Evolutionary conservation across 2,329 filamentous ascomycete genomes (phyloP).

Genomic region (Colletotrichum karsti): DNA sequence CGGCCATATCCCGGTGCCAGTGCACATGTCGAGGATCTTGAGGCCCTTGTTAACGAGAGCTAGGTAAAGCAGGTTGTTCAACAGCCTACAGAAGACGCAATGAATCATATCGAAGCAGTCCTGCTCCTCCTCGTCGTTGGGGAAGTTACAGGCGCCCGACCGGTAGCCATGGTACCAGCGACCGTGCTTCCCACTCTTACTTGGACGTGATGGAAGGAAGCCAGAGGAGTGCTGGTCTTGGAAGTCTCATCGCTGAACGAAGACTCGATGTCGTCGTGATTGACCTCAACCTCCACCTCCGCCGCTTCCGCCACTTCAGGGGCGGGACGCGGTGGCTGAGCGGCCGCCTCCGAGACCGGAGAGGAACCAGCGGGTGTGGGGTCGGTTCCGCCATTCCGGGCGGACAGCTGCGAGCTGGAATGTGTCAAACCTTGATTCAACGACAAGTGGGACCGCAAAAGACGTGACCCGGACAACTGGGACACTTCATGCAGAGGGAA

Average conservation of each 20-base stretch:
- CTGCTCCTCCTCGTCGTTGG: conserved; percentile 48
- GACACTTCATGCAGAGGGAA: too few relatives aligned
- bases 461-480: too few relatives aligned
- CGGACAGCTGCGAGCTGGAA: not conserved
- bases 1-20: conserved; percentile 38
- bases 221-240: conserved; percentile 14
- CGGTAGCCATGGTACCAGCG: conserved; percentile 23
- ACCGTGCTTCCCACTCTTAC: conserved; percentile 20
- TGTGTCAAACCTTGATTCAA: not conserved
- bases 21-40: conserved; percentile 34
- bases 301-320: too few relatives aligned
- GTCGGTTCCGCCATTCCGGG: conserved; percentile 6
- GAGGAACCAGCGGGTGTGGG: not conserved
- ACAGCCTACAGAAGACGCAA: conserved; percentile 38
- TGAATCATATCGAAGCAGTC: conserved; percentile 49
- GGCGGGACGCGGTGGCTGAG: not conserved
- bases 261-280: conserved; percentile 1
- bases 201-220: conserved; percentile 5
- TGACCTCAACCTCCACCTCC: conserved; percentile 15
- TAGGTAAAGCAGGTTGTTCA: conserved; percentile 35
- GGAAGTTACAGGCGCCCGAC: conserved; percentile 37
- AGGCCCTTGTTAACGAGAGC: conserved; percentile 1
- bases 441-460: too few relatives aligned
- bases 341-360: not conserved
- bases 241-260: not conserved